Evolutionary conservation across 1,284 basidiomycete genomes (phyloP).

Genomic region (Peniophora sp.): DNA sequence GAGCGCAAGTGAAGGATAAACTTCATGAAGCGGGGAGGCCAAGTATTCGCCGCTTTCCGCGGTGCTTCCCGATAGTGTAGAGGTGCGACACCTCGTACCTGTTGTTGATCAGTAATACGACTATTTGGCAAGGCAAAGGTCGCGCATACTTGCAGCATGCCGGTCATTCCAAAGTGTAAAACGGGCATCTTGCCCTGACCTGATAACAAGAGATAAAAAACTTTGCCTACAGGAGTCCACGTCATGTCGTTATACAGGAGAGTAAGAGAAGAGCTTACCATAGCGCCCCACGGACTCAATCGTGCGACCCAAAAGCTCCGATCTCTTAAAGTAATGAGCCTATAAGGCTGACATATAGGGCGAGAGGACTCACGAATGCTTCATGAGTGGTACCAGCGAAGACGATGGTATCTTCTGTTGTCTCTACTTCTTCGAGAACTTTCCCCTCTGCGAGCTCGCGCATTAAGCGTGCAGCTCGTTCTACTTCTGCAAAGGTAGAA

Average conservation of each 20-base stretch:
- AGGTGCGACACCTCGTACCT: constrained; percentile 60
- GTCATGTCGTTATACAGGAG: not conserved
- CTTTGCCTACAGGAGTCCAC: constrained; percentile 52
- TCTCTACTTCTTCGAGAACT: constrained; percentile 49
- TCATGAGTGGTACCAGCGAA: constrained; percentile 51
- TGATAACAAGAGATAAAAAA: constrained; percentile 66
- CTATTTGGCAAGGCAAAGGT: not conserved
- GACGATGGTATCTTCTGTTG: constrained; percentile 63
- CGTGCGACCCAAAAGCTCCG: constrained; percentile 50
- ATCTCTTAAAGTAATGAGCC: constrained; percentile 32
- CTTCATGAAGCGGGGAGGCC: constrained; percentile 79
- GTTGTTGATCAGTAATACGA: not conserved
- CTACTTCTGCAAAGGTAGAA: constrained; percentile 48
- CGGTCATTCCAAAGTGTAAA: constrained; percentile 81
- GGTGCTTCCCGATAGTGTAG: constrained; percentile 58
- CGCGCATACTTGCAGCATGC: constrained; percentile 61
- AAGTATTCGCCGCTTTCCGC: constrained; percentile 40
- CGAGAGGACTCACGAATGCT: constrained; percentile 51
- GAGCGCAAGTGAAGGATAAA: constrained; percentile 22
- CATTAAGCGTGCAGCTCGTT: constrained; percentile 58
- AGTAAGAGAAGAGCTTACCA: constrained; percentile 29
- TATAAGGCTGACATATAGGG: not conserved
- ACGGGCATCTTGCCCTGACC: constrained; percentile 61
- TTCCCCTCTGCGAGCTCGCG: constrained; percentile 49
- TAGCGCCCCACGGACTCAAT: constrained; percentile 59